phyloP scores from a whole-genome alignment of 768 basidiomycete genomes.

The Termitomyces sp. region DNA sequence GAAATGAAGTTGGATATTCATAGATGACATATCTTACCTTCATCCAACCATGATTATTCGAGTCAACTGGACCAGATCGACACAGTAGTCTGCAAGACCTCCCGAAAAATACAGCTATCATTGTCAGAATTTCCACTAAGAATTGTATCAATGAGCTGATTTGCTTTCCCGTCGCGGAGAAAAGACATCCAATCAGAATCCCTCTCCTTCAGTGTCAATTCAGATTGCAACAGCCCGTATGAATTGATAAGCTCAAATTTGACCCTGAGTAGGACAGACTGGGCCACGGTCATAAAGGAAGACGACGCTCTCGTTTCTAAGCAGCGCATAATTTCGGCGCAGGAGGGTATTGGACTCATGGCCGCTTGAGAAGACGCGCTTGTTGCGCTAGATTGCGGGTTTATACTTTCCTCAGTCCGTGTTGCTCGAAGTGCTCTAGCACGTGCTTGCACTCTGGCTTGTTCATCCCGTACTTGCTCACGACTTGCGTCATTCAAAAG shows the following conservation, averaged over 20 bases:
- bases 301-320: slow-evolving; percentile 10
- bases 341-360: slow-evolving; percentile 14
- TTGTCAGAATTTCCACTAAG: slow-evolving; percentile 15
- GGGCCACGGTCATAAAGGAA: slow-evolving; percentile 4
- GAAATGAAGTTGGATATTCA: not conserved
- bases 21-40: not conserved
- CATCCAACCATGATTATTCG: too few species aligned
- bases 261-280: slow-evolving; percentile 16
- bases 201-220: slow-evolving; percentile 18
- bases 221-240: slow-evolving; percentile 28
- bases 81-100: slow-evolving; percentile 6
- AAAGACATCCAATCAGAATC: slow-evolving; percentile 29
- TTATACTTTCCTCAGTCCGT: slow-evolving; percentile 7
- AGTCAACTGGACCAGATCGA: not conserved
- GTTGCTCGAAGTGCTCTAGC: slow-evolving; percentile 16
- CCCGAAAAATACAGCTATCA: slow-evolving; percentile 1
- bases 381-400: not conserved
- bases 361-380: slow-evolving; percentile 2
- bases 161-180: slow-evolving; percentile 19
- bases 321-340: slow-evolving; percentile 14
- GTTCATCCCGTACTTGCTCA: not conserved
- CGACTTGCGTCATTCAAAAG: slow-evolving; percentile 11
- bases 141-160: slow-evolving; percentile 18
- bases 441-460: slow-evolving; percentile 18
- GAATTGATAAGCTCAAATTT: slow-evolving; percentile 35